Evolutionary conservation across 2,329 filamentous ascomycete species (phyloP), one percentile per base, ranked within the genome.

Genomic region (Kalmusia sp.): DNA sequence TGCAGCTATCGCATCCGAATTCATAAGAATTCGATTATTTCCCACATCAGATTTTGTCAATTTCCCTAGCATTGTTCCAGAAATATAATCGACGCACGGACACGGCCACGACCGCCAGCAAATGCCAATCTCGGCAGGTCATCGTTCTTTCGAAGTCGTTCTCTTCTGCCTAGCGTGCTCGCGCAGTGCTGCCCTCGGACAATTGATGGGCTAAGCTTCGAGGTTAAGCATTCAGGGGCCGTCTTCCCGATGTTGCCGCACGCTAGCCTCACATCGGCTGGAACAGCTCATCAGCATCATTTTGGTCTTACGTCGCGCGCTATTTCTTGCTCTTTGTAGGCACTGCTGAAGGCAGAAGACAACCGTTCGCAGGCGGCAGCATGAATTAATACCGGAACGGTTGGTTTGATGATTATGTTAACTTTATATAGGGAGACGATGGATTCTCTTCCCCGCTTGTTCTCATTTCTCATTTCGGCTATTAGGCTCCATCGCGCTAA

Each of bases 361-460:
- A 27, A 19, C 33, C 33, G 31, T 50, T 41, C 48, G 37, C 48
- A 50, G 48, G 48, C 48, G 14, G 25, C 46, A 49, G 15, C 35
- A 33, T 15, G 25, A 33, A 14, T 12, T 15, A 37, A 30, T n/a
- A 40, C 27, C 21, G 22, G 15, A 27, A 9, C 25, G 4, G 31
- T 12, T 19, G 30, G 21, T n/a, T 5, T 17, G 11, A 4, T n/a
- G 40, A 11, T 22, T 8, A 21, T 9, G 24, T 12, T 19, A 40
- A 17, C 46, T 33, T 25, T 3, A 49, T 49, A 21, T 33, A 28
- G 46, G 6, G 21, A 9, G 25, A 2, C 22, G 22, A 21, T 9
- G 46, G 35, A 49, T 24, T 6, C 24, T 24, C 44, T 37, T 47
- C 44, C 44, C 44, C 22, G 44, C 35, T 30, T 3, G n/a, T 34